Conservation (phyloP, 345 rosid species). For the Trapa bicornis region DNA sequence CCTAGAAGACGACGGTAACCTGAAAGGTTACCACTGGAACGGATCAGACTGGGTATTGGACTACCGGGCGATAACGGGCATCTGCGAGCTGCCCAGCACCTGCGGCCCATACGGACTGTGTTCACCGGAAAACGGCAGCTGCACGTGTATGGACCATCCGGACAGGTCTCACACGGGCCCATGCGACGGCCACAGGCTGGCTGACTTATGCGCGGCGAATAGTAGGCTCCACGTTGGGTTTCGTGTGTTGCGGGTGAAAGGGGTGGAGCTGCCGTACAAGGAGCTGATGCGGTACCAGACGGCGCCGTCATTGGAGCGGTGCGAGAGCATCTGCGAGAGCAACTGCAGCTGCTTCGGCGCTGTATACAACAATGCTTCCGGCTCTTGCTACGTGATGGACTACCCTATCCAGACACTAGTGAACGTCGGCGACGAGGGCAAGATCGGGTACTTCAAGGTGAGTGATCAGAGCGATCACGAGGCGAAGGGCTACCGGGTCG, state of each 20-base stretch:
- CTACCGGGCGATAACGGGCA: slow-evolving; percentile 50
- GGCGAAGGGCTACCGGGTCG: slow-evolving; percentile 14
- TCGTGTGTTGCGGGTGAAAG: slow-evolving; percentile 35
- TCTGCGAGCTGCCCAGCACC: slow-evolving; percentile 53
- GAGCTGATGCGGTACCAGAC: slow-evolving; percentile 40
- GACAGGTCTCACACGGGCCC: slow-evolving; percentile 26
- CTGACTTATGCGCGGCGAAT: slow-evolving; percentile 27
- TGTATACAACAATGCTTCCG: slow-evolving; percentile 57
- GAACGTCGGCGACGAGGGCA: slow-evolving; percentile 38
- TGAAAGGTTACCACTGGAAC: slow-evolving; percentile 55
- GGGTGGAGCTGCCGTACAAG: slow-evolving; percentile 67
- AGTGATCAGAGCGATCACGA: slow-evolving; percentile 11
- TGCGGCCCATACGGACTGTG: slow-evolving; percentile 73
- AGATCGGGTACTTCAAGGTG: slow-evolving; percentile 65
- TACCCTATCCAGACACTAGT: slow-evolving; percentile 68
- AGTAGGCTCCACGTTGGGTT: slow-evolving; percentile 3
- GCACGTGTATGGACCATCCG: slow-evolving; percentile 60
- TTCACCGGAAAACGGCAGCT: slow-evolving; percentile 32
- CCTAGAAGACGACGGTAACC: slow-evolving; percentile 68
- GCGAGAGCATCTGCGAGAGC: slow-evolving; percentile 42
- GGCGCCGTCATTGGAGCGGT: slow-evolving; percentile 29
- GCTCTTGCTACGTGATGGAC: slow-evolving; percentile 63
- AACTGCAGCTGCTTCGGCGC: slow-evolving; percentile 77
- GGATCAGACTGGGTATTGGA: slow-evolving; percentile 48
- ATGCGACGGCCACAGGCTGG: slow-evolving; percentile 21